phyloP scores from a whole-genome alignment of 176 grass and related monocot species.

The Ensete glaucum region DNA sequence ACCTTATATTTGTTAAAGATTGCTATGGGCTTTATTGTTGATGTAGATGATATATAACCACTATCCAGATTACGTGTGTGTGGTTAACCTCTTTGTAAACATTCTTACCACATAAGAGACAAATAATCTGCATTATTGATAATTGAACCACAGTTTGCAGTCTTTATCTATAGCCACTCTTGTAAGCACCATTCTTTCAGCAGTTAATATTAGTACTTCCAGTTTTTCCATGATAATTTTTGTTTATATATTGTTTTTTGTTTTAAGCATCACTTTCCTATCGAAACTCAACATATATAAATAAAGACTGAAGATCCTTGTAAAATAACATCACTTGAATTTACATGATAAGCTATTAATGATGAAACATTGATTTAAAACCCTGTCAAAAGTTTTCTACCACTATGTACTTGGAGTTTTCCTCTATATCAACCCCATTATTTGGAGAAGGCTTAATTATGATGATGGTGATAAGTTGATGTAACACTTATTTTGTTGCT shows the following conservation, averaged over 20 bases:
- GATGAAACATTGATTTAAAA: not conserved
- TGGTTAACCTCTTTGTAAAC: too few species aligned
- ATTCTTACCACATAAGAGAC: too few species aligned
- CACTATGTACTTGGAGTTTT: not conserved
- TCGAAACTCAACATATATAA: not conserved
- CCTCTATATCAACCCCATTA: not conserved
- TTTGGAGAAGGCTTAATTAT: not conserved
- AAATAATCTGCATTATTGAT: too few species aligned
- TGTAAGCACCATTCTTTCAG: not conserved
- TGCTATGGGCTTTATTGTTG: too few species aligned
- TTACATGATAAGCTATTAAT: not conserved
- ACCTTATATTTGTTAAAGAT: too few species aligned
- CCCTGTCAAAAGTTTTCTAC: not conserved
- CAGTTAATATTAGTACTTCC: not conserved
- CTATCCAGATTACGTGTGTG: too few species aligned
- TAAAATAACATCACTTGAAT: not conserved
- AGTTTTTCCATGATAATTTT: not conserved
- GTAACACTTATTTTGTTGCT: not conserved
- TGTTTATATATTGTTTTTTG: not conserved
- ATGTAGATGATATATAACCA: too few species aligned
- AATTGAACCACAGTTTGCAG: too few species aligned
- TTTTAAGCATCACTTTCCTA: not conserved
- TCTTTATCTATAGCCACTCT: too few species aligned
- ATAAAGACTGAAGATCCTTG: not conserved
- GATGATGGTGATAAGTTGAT: not conserved